phyloP scores from a whole-genome alignment of 2,329 filamentous ascomycete species.

The Fusarium sp. region DNA sequence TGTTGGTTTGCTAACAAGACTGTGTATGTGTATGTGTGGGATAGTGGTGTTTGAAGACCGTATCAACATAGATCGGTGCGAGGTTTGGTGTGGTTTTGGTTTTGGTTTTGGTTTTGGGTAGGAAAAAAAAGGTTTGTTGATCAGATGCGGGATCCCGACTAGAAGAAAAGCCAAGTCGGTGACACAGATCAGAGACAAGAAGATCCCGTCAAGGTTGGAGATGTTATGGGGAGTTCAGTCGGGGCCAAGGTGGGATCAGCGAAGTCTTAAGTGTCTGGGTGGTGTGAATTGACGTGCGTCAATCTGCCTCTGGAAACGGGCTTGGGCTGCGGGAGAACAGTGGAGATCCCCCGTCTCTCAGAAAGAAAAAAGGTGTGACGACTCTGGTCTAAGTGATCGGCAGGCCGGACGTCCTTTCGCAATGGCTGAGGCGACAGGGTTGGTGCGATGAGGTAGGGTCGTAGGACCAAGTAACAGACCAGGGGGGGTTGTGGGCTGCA shows the following conservation, averaged over 20 bases:
- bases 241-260: conserved; percentile 64
- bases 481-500: conserved; percentile 50
- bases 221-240: conserved; percentile 47
- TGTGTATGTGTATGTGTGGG: conserved; percentile 25
- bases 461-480: conserved; percentile 49
- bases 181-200: conserved; percentile 54
- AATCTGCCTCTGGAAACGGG: conserved; percentile 51
- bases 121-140: conserved; percentile 56
- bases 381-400: conserved; percentile 65
- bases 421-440: conserved; percentile 59
- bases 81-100: neutral
- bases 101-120: conserved; percentile 16
- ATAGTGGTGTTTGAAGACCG: conserved; percentile 20
- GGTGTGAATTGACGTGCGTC: conserved; percentile 53
- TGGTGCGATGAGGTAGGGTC: conserved; percentile 55
- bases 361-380: conserved; percentile 58
- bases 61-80: conserved; percentile 40
- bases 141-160: conserved; percentile 62
- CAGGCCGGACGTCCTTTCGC: conserved; percentile 62
- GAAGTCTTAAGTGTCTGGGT: conserved; percentile 66
- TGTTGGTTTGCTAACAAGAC: conserved; percentile 57
- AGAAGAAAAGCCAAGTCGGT: conserved; percentile 58
- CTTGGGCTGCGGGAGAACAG: conserved; percentile 52
- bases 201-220: conserved; percentile 47
- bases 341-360: conserved; percentile 49